Base-by-base conservation (phyloP, 1,139 yeast genomes). In the Pichia sp. region DNA sequence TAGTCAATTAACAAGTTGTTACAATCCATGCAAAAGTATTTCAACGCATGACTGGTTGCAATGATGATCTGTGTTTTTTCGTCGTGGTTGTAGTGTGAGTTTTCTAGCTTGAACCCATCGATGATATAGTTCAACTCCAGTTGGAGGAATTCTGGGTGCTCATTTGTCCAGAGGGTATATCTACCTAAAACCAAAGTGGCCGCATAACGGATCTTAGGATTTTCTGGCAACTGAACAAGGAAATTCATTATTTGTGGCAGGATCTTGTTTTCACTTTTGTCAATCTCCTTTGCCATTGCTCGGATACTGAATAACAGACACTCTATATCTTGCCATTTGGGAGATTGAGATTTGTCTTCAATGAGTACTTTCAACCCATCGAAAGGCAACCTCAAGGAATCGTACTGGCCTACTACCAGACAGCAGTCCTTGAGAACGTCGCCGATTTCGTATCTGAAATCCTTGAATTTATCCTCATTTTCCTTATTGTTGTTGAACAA, bases 371-470 rank as follows among this genome's bases (percentile, higher is more conserved):
- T 78, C 52, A 85, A 75, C 62, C 76, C 77, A 49, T 72, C 73
- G 65, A 83, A 84, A 24, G 92, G 89, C 51, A 83, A 78, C 46
- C 73, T 71, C 40, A 95, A 74, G 0, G 97, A 91, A 46, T 71
- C 75, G 5, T 81, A 73, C 2, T 95, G 79, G 0, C 98, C 98
- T 45, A 89, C 84, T 2, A 93, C 92, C 1, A 89, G 87, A 63
- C 97, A 89, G 71, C 98, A 91, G 68, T 92, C 97, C 67, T 93
- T 95, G 60, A 95, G 75, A 12, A 93, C 96, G 68, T 93, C 98
- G 34, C 98, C 98, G 88, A 93, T 89, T 59, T 91, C 97, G 71
- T 93, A 95, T 64, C 99, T 78, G 71, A 92, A 93, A 55, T 90
- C 95, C 65, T 89, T 85, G 69, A 95, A 95, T 68, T 89, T 89